phyloP scores from a whole-genome alignment of 257 asterid genomes.

The Solanum lycopersicoides region DNA sequence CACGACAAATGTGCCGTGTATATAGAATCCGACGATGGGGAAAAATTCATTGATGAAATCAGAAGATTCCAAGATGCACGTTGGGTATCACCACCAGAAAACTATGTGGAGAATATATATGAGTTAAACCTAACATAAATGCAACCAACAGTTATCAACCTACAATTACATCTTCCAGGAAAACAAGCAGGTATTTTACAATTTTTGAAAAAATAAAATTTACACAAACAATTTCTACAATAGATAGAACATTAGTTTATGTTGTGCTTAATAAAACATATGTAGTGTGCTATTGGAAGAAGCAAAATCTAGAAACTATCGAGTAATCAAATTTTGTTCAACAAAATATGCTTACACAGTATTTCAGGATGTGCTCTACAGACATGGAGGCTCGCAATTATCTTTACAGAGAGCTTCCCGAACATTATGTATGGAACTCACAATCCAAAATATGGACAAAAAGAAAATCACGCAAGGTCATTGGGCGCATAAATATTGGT shows the following conservation, averaged over 20 bases:
- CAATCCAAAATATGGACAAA: not conserved
- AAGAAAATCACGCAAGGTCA: not conserved
- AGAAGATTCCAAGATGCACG: not conserved
- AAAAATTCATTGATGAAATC: not conserved
- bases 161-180: not conserved
- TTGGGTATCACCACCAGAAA: not conserved
- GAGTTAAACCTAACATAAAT: not conserved
- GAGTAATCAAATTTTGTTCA: not conserved
- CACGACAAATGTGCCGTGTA: not conserved
- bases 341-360: not conserved
- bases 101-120: not conserved
- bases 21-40: not conserved
- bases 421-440: not conserved
- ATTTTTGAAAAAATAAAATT: too few species aligned
- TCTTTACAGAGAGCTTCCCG: not conserved
- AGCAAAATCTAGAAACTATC: too few species aligned
- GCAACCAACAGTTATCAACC: not conserved
- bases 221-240: too few species aligned
- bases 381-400: not conserved
- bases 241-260: too few species aligned
- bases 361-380: not conserved
- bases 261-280: too few species aligned
- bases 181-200: not conserved
- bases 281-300: too few species aligned
- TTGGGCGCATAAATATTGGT: not conserved